Conservation (phyloP, 108 stramenopile species). For the Fistulifera pelliculosa region DNA sequence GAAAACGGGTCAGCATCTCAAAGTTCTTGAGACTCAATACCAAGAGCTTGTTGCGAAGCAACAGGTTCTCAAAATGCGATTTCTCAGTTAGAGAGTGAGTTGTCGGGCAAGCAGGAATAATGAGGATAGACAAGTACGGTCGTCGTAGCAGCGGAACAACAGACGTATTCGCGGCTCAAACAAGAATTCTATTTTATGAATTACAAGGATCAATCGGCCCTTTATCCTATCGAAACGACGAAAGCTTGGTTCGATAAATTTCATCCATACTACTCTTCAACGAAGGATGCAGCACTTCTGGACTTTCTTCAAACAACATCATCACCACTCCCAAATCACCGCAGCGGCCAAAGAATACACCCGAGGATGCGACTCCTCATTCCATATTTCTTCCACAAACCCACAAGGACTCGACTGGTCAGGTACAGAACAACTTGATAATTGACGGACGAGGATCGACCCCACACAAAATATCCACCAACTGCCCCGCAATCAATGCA, state of each 20-base stretch:
- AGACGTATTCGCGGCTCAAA: too few relatives aligned
- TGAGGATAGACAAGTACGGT: too few relatives aligned
- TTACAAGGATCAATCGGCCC: too few relatives aligned
- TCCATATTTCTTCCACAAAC: constrained; percentile 33
- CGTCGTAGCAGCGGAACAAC: too few relatives aligned
- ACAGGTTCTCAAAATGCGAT: neutral
- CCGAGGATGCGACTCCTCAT: constrained; percentile 12
- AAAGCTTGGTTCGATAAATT: constrained; percentile 50
- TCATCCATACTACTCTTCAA: constrained; percentile 80
- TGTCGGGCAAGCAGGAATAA: neutral
- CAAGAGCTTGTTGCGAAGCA: neutral
- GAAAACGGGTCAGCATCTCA: neutral
- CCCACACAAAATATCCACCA: constrained; percentile 82
- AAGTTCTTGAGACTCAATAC: neutral
- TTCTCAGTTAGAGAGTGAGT: neutral
- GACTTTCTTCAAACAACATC: constrained; percentile 75
- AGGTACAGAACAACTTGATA: constrained; percentile 76
- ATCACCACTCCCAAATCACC: constrained; percentile 69
- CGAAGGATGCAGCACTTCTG: constrained; percentile 67
- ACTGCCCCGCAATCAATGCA: constrained; percentile 69
- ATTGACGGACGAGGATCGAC: constrained; percentile 63
- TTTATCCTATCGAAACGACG: neutral
- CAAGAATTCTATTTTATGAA: too few relatives aligned
- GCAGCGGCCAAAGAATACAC: constrained; percentile 56
- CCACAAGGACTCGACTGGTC: constrained; percentile 66